Percentiles rank a stretch among this genome's conserved stretches.
Evolutionary conservation across 768 basidiomycete genomes (phyloP).

Genomic region (Lentinula lateritia): DNA sequence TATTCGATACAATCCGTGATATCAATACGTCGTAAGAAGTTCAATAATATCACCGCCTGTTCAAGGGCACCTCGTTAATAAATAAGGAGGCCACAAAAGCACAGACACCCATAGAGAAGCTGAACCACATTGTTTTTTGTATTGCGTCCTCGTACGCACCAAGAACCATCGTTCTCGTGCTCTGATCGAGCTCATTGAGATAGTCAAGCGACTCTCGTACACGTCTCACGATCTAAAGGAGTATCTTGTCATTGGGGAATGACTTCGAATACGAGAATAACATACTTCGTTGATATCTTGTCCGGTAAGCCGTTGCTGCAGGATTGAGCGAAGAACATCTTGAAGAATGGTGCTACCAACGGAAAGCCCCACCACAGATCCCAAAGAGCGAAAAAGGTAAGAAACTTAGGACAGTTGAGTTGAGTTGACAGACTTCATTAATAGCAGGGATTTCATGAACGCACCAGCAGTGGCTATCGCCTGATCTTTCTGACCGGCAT

Average conservation of each 20-base stretch:
- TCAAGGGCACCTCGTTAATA: constrained; percentile 44
- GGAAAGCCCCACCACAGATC: constrained; percentile 52
- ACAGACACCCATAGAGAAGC: constrained; percentile 32
- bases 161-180: constrained; percentile 31
- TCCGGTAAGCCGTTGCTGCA: constrained; percentile 32
- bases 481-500: constrained; percentile 55
- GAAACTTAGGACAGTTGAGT: constrained; percentile 33
- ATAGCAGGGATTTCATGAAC: constrained; percentile 6
- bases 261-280: not conserved
- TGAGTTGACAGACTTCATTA: not conserved
- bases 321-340: constrained; percentile 36
- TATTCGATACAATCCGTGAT: not conserved
- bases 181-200: constrained; percentile 36
- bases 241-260: not conserved
- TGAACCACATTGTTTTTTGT: constrained; percentile 43
- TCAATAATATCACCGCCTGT: not conserved
- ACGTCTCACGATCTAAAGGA: constrained; percentile 36
- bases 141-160: constrained; percentile 40
- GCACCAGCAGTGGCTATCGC: constrained; percentile 61
- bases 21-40: not conserved
- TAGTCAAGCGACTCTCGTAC: constrained; percentile 47
- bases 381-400: constrained; percentile 62
- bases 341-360: constrained; percentile 55
- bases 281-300: constrained; percentile 49
- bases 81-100: constrained; percentile 42